Base-by-base conservation (phyloP, 148 eudicot species). In the Spergularia marina region DNA sequence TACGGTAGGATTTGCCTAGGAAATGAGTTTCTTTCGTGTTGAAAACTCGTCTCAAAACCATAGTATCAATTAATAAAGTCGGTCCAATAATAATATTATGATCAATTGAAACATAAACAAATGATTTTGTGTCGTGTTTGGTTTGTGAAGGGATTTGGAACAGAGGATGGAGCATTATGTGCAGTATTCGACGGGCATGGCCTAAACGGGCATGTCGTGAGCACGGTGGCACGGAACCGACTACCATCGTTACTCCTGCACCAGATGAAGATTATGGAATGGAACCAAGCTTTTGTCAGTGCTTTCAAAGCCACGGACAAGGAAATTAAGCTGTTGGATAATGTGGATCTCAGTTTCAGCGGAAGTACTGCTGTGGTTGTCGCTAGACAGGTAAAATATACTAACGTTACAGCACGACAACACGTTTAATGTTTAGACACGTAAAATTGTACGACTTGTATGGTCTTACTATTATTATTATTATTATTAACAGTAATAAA, bases 101-200 rank as follows among this genome's bases (percentile, higher is more conserved):
- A 30, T 30, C 36, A 30, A 30, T 30, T 30, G 4, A 2, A 30
- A 30, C 36, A 30, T 30, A 30, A 0, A 30, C 4, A 30, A 30
- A 30, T 44, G 34, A 6, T 64, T 13, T 34, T n/a, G 14, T 53
- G 21, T 53, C 14, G 73, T 53, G 17, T n/a, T 18, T 12, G 16
- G 0, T 40, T 58, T 17, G 71, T 49, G 8, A 51, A 93, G 98
- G 97, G 90, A 44, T 93, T 83, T 83, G 98, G 90, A 36, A 75
- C 69, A 40, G 86, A 80, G 72, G 83, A 83, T 65, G 93, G 93
- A 64, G 83, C 49, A 14, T 82, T 94, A 7, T 82, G 90, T 74
- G 98, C 86, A 12, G 97, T 91, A 0, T 94, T 88, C 55, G 98
- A 94, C 76, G 98, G 98, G 65, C 97, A 91, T 65, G 98, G 98